Evolutionary conservation across 1,139 yeast species (phyloP).

Genomic region (Kurtzmaniella quercitrusa): DNA sequence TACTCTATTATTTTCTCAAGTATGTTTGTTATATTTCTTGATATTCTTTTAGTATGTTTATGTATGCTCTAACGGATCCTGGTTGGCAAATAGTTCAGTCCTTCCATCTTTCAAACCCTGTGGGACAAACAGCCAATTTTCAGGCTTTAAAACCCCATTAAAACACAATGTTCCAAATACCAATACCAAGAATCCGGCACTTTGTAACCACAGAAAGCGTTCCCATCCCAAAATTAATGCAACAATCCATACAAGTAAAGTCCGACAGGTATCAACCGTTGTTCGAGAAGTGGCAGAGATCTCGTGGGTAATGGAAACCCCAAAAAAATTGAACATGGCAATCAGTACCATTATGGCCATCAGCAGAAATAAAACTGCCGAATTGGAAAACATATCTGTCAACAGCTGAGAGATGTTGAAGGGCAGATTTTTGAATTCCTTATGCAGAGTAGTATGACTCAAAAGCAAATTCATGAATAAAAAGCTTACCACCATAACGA

Average conservation of each 20-base stretch:
- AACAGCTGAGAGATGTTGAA: slow-evolving; percentile 57
- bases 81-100: not conserved
- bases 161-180: slow-evolving; percentile 74
- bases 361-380: slow-evolving; percentile 47
- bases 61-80: slow-evolving; percentile 5
- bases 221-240: slow-evolving; percentile 81
- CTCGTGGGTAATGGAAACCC: slow-evolving; percentile 62
- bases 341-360: slow-evolving; percentile 67
- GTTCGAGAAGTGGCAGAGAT: slow-evolving; percentile 77
- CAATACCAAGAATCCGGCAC: slow-evolving; percentile 58
- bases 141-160: slow-evolving; percentile 61
- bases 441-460: slow-evolving; percentile 26
- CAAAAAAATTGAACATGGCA: slow-evolving; percentile 70
- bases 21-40: no score
- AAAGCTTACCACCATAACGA: slow-evolving; percentile 42
- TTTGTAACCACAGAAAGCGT: slow-evolving; percentile 54
- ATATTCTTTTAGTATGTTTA: not conserved
- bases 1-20: not conserved
- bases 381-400: slow-evolving; percentile 42
- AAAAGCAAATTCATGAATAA: slow-evolving; percentile 38
- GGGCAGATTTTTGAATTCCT: slow-evolving; percentile 38
- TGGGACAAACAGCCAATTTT: slow-evolving; percentile 45
- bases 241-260: slow-evolving; percentile 72
- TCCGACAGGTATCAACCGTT: slow-evolving; percentile 76
- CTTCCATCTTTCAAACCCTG: slow-evolving; percentile 25